A percentile compares a stretch with the other conserved stretches of the same genome.
phyloP scores from a whole-genome alignment of 1,139 yeast species.

The Scheffersomyces segobiensis region DNA sequence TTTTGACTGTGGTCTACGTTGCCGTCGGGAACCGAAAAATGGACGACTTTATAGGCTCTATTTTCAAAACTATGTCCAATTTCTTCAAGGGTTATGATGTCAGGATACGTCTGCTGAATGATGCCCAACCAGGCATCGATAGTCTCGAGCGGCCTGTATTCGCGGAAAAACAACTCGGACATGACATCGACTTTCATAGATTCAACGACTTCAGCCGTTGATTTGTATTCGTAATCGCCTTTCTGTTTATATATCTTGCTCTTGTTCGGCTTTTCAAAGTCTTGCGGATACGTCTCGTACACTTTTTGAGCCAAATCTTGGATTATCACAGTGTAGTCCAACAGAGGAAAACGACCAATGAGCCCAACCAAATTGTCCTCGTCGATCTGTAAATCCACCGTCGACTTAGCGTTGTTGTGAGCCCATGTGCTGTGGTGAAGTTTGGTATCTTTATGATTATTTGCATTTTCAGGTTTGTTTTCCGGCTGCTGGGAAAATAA shows the following conservation, averaged over 20 bases:
- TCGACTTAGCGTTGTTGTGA: slow-evolving; percentile 19
- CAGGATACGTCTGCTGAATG: slow-evolving; percentile 58
- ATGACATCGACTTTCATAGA: slow-evolving; percentile 14
- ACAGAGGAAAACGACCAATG: slow-evolving; percentile 15
- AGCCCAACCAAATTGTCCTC: slow-evolving; percentile 23
- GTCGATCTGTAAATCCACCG: slow-evolving; percentile 38
- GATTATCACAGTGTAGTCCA: slow-evolving; percentile 42
- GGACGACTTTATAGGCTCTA: slow-evolving; percentile 65
- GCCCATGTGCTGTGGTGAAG: slow-evolving; percentile 34
- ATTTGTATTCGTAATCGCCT: slow-evolving; percentile 13
- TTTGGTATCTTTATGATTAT: slow-evolving; percentile 3
- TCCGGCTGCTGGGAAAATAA: slow-evolving; percentile 11
- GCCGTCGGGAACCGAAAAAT: slow-evolving; percentile 50
- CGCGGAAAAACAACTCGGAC: slow-evolving; percentile 60
- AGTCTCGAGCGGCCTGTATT: slow-evolving; percentile 67
- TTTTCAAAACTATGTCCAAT: slow-evolving; percentile 79
- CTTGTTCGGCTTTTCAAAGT: slow-evolving; percentile 9
- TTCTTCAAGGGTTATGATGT: slow-evolving; percentile 56
- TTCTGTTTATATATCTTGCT: slow-evolving; percentile 8
- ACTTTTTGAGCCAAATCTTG: slow-evolving; percentile 58
- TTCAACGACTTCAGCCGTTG: slow-evolving; percentile 20
- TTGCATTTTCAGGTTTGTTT: not conserved
- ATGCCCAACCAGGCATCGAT: slow-evolving; percentile 73
- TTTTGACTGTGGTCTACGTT: slow-evolving; percentile 48
- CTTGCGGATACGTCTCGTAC: slow-evolving; percentile 53